Percentiles rank a stretch among this genome's conserved stretches.
These are phyloP conservation scores for Saccharata proteae DNA, from an alignment of 2,329 filamentous ascomycete genomes.

Conservation along the genomic window DNA sequence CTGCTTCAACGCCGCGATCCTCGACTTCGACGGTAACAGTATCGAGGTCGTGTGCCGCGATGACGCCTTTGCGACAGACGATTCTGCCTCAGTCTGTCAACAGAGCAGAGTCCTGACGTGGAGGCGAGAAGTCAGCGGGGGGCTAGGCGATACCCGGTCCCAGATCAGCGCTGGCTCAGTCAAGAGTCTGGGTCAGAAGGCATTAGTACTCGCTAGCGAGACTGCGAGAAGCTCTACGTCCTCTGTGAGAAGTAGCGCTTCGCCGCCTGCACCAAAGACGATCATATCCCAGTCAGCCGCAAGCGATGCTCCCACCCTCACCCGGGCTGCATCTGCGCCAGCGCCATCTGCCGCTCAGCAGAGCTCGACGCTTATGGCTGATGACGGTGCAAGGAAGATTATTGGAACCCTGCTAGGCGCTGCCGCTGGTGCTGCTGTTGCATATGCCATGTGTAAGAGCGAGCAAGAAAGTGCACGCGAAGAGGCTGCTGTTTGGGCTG, in stretches of 20 bases:
- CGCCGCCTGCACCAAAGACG: no score
- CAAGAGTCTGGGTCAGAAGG: slow-evolving; percentile 12
- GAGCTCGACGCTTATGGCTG: slow-evolving; percentile 23
- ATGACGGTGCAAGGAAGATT: slow-evolving; percentile 49
- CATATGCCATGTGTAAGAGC: slow-evolving; percentile 60
- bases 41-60: slow-evolving; percentile 61
- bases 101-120: slow-evolving; percentile 34
- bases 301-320: slow-evolving; percentile 16
- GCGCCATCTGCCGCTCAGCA: slow-evolving; percentile 14
- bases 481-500: slow-evolving; percentile 18
- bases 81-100: slow-evolving; percentile 25
- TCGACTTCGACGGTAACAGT: slow-evolving; percentile 73
- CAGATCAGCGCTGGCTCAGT: slow-evolving; percentile 8
- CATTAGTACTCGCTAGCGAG: slow-evolving; percentile 10
- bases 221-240: slow-evolving; percentile 5
- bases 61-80: slow-evolving; percentile 13
- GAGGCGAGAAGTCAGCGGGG: slow-evolving; percentile 19
- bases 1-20: slow-evolving; percentile 51
- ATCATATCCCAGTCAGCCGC: no score
- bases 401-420: slow-evolving; percentile 68
- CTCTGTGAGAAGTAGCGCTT: slow-evolving; percentile 12
- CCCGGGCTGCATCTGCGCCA: slow-evolving; percentile 21
- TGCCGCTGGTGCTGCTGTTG: slow-evolving; percentile 62
- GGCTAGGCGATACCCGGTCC: slow-evolving; percentile 16
- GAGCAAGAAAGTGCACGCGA: slow-evolving; percentile 38